Evolutionary conservation across 768 basidiomycete species (phyloP), one percentile per base, ranked within the genome.

Genomic region (Xerocomus brunneocitrinus): DNA sequence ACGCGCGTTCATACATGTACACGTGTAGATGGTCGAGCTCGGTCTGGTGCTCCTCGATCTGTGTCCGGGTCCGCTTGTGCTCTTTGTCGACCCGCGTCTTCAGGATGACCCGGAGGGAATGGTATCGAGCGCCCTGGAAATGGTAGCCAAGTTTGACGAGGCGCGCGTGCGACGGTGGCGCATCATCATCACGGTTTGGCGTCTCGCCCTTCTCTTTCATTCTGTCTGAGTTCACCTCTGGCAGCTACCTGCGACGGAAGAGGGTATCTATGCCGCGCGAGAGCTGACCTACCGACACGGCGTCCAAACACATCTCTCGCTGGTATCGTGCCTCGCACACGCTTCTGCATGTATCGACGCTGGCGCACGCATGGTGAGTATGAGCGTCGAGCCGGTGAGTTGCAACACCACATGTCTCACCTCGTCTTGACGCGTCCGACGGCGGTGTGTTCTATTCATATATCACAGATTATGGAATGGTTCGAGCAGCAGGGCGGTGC

Each of bases 241-340:
- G 6, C 31, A 84, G 83, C 75, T 85, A 36, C 80, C 83, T 30
- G 82, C 83, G 5, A 84, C 83, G 0, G 73, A 77, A 34, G 69
- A 69, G 28, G 84, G 84, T 14, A 72, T 84, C 12, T 49, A 53
- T 25, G 83, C 83, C 6, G 75, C 81, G 0, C 65, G 61, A 25
- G 58, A 62, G 47, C 73, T 84, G 10, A 65, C 70, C 34, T 56
- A 64, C 22, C 60, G 61, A 42, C 58, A 76, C 45, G 61, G 63
- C n/a, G 76, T 84, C 30, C 68, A 74, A 22, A 77, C 77, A 22
- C 80, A 83, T 62, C 64, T 86, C 36, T 72, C 71, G 36, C 59
- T 78, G 43, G 82, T 84, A n/a, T 73, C 79, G 4, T 72, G 71
- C 32, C 68, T 84, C n/a, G 59, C 71, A 31, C 84, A 86, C 54